Percentiles rank a stretch among this genome's conserved stretches.
phyloP scores from a whole-genome alignment of 257 asterid species.

The Solanum dulcamara region DNA sequence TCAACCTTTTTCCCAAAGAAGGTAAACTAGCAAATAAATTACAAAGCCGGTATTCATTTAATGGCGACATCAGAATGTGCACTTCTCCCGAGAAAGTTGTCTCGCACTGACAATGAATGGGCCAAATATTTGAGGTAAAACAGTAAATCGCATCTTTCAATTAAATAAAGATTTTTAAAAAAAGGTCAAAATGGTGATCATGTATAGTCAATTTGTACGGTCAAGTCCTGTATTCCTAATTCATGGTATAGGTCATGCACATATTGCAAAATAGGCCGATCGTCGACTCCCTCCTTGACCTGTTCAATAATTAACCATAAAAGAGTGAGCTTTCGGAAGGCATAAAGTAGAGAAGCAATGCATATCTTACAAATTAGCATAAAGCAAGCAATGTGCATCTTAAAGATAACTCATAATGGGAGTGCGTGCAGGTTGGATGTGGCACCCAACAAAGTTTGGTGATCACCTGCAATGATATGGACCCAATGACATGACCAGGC shows the following conservation, averaged over 20 bases:
- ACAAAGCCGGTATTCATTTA: background rate
- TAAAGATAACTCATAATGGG: background rate
- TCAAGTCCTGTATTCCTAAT: conserved; percentile 73
- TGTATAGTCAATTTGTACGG: conserved; percentile 51
- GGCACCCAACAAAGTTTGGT: background rate
- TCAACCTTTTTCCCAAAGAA: background rate
- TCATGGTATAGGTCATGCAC: conserved; percentile 80
- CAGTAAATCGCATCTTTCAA: background rate
- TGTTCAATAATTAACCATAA: conserved; percentile 4
- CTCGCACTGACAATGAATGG: background rate
- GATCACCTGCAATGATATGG: conserved; percentile 64
- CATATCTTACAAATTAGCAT: background rate
- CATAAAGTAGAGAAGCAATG: background rate
- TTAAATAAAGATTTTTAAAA: background rate
- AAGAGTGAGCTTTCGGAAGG: background rate
- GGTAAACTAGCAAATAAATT: background rate
- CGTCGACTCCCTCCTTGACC: conserved; percentile 74
- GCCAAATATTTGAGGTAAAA: background rate
- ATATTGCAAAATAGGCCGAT: conserved; percentile 47
- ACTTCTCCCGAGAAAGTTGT: background rate
- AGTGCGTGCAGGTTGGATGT: background rate
- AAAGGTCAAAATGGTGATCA: background rate
- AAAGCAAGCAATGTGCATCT: background rate
- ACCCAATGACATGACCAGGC: conserved; percentile 84
- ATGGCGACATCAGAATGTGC: background rate